A percentile compares a stretch with the other conserved stretches of the same genome.
These are phyloP conservation scores for Aspergillus caelatus DNA, from an alignment of 2,329 filamentous ascomycete genomes.

Conservation along the genomic window DNA sequence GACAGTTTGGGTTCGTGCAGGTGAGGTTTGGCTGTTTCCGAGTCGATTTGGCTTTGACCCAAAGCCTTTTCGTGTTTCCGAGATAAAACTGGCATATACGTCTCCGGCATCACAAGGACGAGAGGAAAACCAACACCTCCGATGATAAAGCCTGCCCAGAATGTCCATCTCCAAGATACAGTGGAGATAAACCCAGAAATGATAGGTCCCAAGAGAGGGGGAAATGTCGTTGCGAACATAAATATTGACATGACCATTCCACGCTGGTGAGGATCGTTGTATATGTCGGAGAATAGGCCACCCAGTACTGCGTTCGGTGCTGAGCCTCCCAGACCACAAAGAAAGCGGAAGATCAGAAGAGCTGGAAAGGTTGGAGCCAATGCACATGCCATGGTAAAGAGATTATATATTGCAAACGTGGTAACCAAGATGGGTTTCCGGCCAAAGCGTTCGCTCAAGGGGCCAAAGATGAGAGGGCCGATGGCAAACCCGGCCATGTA, in stretches of 20 bases:
- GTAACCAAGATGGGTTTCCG: constrained; percentile 45
- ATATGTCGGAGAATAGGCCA: constrained; percentile 46
- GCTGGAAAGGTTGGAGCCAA: constrained; percentile 40
- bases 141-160: constrained; percentile 65
- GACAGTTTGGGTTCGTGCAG: constrained; percentile 12
- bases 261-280: constrained; percentile 37
- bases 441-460: constrained; percentile 42
- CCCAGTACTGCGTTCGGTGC: constrained; percentile 43
- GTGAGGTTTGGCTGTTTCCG: neutral
- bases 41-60: constrained; percentile 56
- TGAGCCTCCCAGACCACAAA: constrained; percentile 40
- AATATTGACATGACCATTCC: constrained; percentile 25
- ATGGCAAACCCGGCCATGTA: constrained; percentile 36
- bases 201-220: constrained; percentile 39
- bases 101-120: constrained; percentile 66
- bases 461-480: constrained; percentile 42
- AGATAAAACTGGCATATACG: constrained; percentile 61
- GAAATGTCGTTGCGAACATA: constrained; percentile 30
- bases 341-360: constrained; percentile 43
- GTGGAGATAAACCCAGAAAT: constrained; percentile 43
- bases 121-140: constrained; percentile 60
- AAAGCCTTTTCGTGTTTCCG: constrained; percentile 51
- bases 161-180: constrained; percentile 45
- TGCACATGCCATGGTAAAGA: constrained; percentile 44
- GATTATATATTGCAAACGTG: constrained; percentile 47